Evolutionary conservation across 2,329 filamentous ascomycete genomes (phyloP).

Genomic region (Didymella segeticola): DNA sequence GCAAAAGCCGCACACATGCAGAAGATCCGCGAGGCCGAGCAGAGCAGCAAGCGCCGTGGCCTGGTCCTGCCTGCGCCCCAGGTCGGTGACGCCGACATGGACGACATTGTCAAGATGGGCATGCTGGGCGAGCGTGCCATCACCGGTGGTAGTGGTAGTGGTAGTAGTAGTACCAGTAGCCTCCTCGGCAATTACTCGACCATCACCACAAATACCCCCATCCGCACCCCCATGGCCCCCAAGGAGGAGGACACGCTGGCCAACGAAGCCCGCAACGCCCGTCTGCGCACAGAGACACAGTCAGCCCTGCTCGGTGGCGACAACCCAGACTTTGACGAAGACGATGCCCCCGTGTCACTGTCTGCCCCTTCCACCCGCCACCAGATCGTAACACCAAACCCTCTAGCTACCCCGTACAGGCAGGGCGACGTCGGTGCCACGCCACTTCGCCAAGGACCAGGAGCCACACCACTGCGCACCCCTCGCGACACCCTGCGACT

Average conservation of each 20-base stretch:
- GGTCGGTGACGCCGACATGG: constrained; percentile 88
- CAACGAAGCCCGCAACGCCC: constrained; percentile 94
- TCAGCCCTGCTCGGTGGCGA: constrained; percentile 93
- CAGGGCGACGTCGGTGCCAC: constrained; percentile 72
- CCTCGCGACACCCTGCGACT: constrained; percentile 87
- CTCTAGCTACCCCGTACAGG: constrained; percentile 87
- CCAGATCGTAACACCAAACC: constrained; percentile 88
- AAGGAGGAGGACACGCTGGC: constrained; percentile 94
- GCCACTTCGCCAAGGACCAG: constrained; percentile 65
- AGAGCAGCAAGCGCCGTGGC: constrained; percentile 87
- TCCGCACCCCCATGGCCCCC: constrained; percentile 88
- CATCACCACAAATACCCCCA: constrained; percentile 81
- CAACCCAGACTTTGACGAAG: constrained; percentile 87
- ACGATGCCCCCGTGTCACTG: constrained; percentile 82
- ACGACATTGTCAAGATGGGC: constrained; percentile 99
- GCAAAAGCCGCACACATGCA: constrained; percentile 94
- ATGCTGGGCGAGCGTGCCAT: constrained; percentile 89
- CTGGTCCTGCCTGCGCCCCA: constrained; percentile 88
- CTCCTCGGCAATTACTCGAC: constrained; percentile 86
- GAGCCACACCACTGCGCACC: constrained; percentile 84
- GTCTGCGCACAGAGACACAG: constrained; percentile 89
- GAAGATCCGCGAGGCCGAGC: constrained; percentile 92
- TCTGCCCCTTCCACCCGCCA: constrained; percentile 83
- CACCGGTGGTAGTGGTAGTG: constrained; percentile 76
- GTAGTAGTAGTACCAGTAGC: constrained; percentile 84